Evolutionary conservation across 441 rosid species (phyloP), one percentile per base, ranked within the genome.

Genomic region (Macaranga tanarius): DNA sequence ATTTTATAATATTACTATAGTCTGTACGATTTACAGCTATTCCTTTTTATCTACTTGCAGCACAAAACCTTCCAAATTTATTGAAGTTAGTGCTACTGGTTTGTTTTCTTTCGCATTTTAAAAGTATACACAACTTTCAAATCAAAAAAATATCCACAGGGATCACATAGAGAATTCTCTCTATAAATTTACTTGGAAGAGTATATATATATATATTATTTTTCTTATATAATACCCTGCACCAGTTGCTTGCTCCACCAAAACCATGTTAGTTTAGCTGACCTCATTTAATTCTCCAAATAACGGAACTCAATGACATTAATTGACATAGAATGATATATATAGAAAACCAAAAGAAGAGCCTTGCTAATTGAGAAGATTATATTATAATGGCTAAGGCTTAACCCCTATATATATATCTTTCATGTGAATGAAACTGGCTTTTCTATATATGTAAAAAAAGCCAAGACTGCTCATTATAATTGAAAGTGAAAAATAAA

Each of bases 221-320:
- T 42, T 42, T 42, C 47, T 42, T 42, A 1, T 34, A 42, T 7
- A 0, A 50, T 52, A 25, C 45, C 26, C 38, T 34, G 6, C 26
- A 54, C 50, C 34, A 34, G 51, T 11, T 31, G 34, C 50, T 22
- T 54, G 13, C 50, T 55, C 48, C 62, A 42, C 28, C 62, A 15
- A 22, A 65, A 68, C 20, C 50, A 20, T 38, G 61, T 68, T 38
- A 12, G 10, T 20, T 34, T 68, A 38, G 61, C 61, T 67, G 71
- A 67, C 31, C 47, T 34, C 61, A 54, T 31, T 12, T 19, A 47
- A 25, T 65, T 26, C 7, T 51, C 38, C 38, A 34, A 13, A 6
- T 0, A 51, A 5, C 25, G 6, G 1, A 8, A 65, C 22, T 20
- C 10, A 47, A 62, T 19, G 42, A 16, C 11, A 45, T 23, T 2